Conservation (phyloP, 2,329 filamentous ascomycete genomes). For the Hypoxylon sp. region DNA sequence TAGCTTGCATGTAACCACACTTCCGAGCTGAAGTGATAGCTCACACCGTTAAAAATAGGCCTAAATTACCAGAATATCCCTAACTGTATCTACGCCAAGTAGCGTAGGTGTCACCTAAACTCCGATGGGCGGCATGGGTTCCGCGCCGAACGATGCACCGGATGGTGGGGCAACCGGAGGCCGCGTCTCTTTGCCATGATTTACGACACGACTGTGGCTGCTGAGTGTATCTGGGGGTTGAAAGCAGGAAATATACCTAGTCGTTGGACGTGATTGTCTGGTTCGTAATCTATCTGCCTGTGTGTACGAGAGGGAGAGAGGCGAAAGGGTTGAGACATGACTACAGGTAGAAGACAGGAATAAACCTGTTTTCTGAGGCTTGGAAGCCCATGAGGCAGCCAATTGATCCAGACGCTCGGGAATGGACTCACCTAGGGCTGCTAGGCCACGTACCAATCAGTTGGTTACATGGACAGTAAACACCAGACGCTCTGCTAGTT, state of each 20-base stretch:
- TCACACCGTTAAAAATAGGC: background rate
- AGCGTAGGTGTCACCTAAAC: too few relatives aligned
- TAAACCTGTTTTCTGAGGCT: background rate
- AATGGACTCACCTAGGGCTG: background rate
- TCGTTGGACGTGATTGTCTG: background rate
- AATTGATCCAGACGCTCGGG: background rate
- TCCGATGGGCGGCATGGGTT: too few relatives aligned
- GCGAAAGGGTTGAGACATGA: too few relatives aligned
- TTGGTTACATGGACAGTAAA: background rate
- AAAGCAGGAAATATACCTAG: background rate
- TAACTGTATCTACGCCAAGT: too few relatives aligned
- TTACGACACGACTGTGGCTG: too few relatives aligned
- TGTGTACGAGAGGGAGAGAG: background rate
- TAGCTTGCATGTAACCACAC: background rate
- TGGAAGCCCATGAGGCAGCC: background rate
- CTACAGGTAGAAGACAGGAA: background rate
- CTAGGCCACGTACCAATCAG: background rate
- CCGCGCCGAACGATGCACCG: too few relatives aligned
- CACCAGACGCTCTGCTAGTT: background rate
- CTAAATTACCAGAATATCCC: too few relatives aligned
- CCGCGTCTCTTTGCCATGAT: too few relatives aligned
- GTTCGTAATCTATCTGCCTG: too few relatives aligned
- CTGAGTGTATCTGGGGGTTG: background rate
- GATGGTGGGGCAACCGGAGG: too few relatives aligned
- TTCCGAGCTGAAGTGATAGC: background rate